Conservation (phyloP, 768 basidiomycete genomes). For the Tubosaeta sp. region DNA sequence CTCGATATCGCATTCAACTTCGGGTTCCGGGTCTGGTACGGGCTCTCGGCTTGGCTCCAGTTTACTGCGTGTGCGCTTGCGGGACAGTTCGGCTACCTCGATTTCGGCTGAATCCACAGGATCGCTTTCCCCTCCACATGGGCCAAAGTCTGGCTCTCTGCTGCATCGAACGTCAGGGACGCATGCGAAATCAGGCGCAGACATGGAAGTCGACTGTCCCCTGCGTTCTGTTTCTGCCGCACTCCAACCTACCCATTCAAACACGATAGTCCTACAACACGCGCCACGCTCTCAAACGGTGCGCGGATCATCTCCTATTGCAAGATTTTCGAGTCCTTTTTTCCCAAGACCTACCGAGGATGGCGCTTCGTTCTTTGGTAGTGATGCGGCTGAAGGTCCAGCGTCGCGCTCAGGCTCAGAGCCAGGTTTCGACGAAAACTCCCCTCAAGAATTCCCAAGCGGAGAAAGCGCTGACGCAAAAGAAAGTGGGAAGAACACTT, state of each 20-base stretch:
- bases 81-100: constrained; percentile 30
- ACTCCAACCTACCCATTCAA: constrained; percentile 7
- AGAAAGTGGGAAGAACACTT: constrained; percentile 6
- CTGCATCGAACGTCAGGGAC: constrained; percentile 7
- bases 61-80: constrained; percentile 19
- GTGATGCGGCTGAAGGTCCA: constrained; percentile 6
- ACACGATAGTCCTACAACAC: not conserved
- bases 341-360: constrained; percentile 2
- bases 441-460: constrained; percentile 12
- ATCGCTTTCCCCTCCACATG: constrained; percentile 9
- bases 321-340: constrained; percentile 19
- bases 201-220: constrained; percentile 28
- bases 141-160: not conserved
- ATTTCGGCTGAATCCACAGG: constrained; percentile 21
- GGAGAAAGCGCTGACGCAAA: constrained; percentile 12
- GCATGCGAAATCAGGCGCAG: constrained; percentile 5
- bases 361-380: not conserved
- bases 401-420: constrained; percentile 11
- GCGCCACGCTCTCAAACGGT: constrained; percentile 1
- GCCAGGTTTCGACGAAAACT: constrained; percentile 13
- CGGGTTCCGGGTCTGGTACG: constrained; percentile 20
- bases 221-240: constrained; percentile 18
- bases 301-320: constrained; percentile 12
- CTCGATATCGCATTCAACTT: constrained; percentile 25
- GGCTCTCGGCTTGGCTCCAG: constrained; percentile 24